A percentile compares a stretch with the other conserved stretches of the same genome.
phyloP scores from a whole-genome alignment of 495 filamentous ascomycete genomes.

The Echria macrotheca region DNA sequence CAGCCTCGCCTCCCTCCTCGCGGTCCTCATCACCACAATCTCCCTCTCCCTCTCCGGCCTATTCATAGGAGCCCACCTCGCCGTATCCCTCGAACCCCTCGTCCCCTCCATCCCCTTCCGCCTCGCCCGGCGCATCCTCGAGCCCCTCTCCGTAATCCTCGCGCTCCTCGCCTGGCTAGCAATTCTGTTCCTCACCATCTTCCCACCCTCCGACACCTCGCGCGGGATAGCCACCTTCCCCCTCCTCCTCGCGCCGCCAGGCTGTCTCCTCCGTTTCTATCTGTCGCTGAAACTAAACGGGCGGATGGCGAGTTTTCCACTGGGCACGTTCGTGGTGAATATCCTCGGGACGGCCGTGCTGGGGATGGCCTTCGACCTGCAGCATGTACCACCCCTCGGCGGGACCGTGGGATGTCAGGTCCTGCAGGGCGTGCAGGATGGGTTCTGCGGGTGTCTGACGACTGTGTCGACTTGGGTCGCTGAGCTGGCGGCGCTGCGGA shows the following conservation, averaged over 20 bases:
- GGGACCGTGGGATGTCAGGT: slow-evolving; percentile 67
- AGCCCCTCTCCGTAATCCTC: slow-evolving; percentile 56
- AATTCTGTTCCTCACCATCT: slow-evolving; percentile 65
- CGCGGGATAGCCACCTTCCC: slow-evolving; percentile 70
- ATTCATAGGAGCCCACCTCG: slow-evolving; percentile 71
- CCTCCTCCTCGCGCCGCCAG: slow-evolving; percentile 78
- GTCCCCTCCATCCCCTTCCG: slow-evolving; percentile 54
- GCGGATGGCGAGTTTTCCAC: slow-evolving; percentile 63
- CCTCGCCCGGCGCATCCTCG: slow-evolving; percentile 54
- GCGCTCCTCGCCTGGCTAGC: slow-evolving; percentile 74
- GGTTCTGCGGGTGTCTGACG: slow-evolving; percentile 85
- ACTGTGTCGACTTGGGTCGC: slow-evolving; percentile 91
- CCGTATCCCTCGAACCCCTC: slow-evolving; percentile 51
- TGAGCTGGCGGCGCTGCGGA: slow-evolving; percentile 65
- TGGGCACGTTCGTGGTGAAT: slow-evolving; percentile 87
- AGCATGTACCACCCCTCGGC: slow-evolving; percentile 52
- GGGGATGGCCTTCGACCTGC: slow-evolving; percentile 67
- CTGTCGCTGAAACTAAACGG: slow-evolving; percentile 62
- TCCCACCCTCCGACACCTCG: slow-evolving; percentile 72
- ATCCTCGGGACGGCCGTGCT: slow-evolving; percentile 62
- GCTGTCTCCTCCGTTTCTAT: slow-evolving; percentile 72
- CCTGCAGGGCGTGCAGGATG: slow-evolving; percentile 78
- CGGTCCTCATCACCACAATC: slow-evolving; percentile 63
- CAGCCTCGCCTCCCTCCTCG: slow-evolving; percentile 72
- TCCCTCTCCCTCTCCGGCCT: slow-evolving; percentile 64